These are phyloP conservation scores for Guillardia theta DNA, from an alignment of 78 protist species.

Conservation along the genomic window DNA sequence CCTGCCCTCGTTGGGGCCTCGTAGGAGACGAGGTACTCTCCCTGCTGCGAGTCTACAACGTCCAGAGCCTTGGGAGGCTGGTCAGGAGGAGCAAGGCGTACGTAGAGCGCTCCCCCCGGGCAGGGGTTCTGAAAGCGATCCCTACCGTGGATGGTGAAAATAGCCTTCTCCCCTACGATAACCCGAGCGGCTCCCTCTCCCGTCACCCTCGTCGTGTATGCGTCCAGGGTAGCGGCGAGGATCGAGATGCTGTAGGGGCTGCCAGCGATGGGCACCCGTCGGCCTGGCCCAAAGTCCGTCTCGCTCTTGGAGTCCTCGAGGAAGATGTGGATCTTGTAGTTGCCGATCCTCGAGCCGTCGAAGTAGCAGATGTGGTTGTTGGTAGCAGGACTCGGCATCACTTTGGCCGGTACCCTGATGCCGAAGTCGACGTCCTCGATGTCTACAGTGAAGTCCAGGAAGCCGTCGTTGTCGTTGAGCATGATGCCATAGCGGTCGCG, in stretches of 20 bases:
- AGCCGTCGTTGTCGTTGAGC: neutral
- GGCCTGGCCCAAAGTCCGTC: neutral
- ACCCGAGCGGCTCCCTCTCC: neutral
- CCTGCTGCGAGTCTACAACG: neutral
- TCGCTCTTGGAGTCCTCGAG: neutral
- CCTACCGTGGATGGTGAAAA: neutral
- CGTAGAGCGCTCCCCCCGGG: neutral
- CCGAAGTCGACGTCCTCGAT: neutral
- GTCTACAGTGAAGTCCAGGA: constrained; percentile 2
- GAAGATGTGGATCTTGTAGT: neutral
- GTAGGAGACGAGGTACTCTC: neutral
- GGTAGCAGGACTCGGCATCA: neutral
- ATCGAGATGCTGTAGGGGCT: neutral
- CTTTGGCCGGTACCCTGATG: neutral
- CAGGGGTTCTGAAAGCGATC: neutral
- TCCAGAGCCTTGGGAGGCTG: neutral
- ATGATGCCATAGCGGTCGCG: neutral
- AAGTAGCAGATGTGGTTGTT: neutral
- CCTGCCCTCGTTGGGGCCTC: neutral
- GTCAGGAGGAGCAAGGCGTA: neutral
- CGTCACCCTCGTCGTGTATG: neutral
- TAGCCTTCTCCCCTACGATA: neutral
- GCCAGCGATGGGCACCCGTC: neutral
- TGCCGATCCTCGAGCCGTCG: neutral
- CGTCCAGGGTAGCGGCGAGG: neutral